Evolutionary conservation across 768 basidiomycete genomes (phyloP), one percentile per base, ranked within the genome.

Genomic region (Termitomyces sp.): DNA sequence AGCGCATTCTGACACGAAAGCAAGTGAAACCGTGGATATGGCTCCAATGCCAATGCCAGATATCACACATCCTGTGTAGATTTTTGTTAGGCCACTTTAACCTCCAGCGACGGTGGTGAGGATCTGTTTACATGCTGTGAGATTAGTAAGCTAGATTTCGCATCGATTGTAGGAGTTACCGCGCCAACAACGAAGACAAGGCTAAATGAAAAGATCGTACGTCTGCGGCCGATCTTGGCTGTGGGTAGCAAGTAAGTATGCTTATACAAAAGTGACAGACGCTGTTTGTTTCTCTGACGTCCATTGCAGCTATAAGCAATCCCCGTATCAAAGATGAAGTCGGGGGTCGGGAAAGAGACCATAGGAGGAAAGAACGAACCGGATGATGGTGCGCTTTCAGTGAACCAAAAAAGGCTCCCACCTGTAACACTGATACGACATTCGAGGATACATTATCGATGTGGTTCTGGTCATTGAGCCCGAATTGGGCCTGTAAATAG

Each of bases 401-500:
- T 5, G 92, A 89, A 50, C 93, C 94, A 67, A 94, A 94, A 80
- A 94, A 94, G 0, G 91, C 91, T 11, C 92, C 92, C 1, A 87
- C 91, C 70, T 95, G 94, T 8, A 95, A 80, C 5, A 94, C 90
- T 5, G 94, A 91, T 31, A 95, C 94, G 40, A 96, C 88, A 65
- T 91, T 92, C 45, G 89, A 88, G 0, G 87, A 87, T 29, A 94
- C 77, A 11, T 77, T 74, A 55, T 87, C 80, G 32, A 69, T 65
- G 48, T 70, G 70, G 47, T 65, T 64, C 20, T 55, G 29, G 69
- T 80, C 75, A 50, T 77, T 69, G 52, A 90, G 78, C 12, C 84
- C 84, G 68, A 94, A 94, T 47, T 84, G 79, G 9, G 72, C 49
- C 64, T 82, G 73, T 76, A 93, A 93, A 68, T 84, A 85, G 1